Evolutionary conservation across 148 eudicot species (phyloP), one percentile per base, ranked within the genome.

Genomic region (Rhododendron ferrugineum): DNA sequence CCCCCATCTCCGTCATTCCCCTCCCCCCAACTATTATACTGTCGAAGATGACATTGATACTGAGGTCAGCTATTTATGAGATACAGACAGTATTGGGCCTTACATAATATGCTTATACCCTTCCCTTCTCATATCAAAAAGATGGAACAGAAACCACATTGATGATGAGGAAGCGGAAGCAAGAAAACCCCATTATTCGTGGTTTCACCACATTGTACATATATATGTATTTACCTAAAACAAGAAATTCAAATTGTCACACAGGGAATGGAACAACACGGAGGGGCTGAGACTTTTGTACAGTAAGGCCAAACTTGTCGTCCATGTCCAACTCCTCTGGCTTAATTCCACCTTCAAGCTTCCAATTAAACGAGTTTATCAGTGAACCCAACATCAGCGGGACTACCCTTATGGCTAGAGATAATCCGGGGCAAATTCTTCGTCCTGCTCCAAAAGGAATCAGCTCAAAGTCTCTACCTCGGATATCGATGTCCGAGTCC

Each of bases 361-460:
- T 47, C 81, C 81, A 52, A 26, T 84, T n/a, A 77, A 84, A 84
- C 0, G 34, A 84, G 30, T 84, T 78, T 32, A 84, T 20, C 32
- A 84, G 79, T 3, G 86, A 84, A 64, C 86, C 86, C 54, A 75
- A 32, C 42, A 84, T 77, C 37, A 54, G 16, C 6, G 60, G 86
- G 34, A 84, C 23, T 9, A 84, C 58, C 68, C 52, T 76, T n/a
- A 44, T 40, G 16, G 86, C 86, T 1, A 84, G 36, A 9, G 72
- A 46, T 46, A 76, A 15, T 40, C 82, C 82, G 20, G 54, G 86
- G 49, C 86, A 84, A 23, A 56, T 84, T 34, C 86, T 52, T 20
- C 86, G 49, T 32, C 86, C 82, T 22, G 82, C 73, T 18, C 73
- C 81, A 23, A 84, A 76, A 20, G 86, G 86, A 58, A 84, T 84